Percentiles rank a stretch among this genome's conserved stretches.
Conservation (phyloP, 129 eudicot species). For the Erigeron canadensis region DNA sequence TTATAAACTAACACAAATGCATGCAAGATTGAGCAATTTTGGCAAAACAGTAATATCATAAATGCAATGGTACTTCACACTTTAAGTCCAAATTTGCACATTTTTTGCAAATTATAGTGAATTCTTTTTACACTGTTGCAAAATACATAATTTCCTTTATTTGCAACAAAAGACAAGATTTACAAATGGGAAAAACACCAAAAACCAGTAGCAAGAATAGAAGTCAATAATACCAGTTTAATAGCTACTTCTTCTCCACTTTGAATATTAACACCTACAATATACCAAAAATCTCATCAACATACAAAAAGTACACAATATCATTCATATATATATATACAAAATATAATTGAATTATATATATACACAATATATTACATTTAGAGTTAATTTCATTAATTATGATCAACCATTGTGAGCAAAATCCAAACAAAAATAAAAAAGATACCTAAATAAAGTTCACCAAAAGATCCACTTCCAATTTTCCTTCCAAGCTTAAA, state of each 20-base stretch:
- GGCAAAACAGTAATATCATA: slow-evolving; percentile 3
- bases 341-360: too few relatives aligned
- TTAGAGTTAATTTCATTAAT: neutral
- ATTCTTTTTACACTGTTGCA: neutral
- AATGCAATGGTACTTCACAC: slow-evolving; percentile 21
- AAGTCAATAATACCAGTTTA: slow-evolving; percentile 68
- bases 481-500: slow-evolving; percentile 98
- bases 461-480: slow-evolving; percentile 99
- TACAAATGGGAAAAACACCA: slow-evolving; percentile 3
- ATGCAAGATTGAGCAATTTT: slow-evolving; percentile 12
- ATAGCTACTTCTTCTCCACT: slow-evolving; percentile 97
- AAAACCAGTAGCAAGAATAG: slow-evolving; percentile 10
- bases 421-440: neutral
- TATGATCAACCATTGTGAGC: neutral
- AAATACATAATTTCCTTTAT: slow-evolving; percentile 2
- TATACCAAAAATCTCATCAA: slow-evolving; percentile 55
- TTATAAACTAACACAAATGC: slow-evolving; percentile 9
- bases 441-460: slow-evolving; percentile 82
- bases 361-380: too few relatives aligned
- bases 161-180: slow-evolving; percentile 6
- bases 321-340: neutral
- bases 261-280: slow-evolving; percentile 84
- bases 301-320: neutral
- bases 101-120: slow-evolving; percentile 8
- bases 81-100: neutral